Evolutionary conservation across 176 grass and related monocot genomes (phyloP), one percentile per base, ranked within the genome.

Genomic region (Guadua angustifolia): DNA sequence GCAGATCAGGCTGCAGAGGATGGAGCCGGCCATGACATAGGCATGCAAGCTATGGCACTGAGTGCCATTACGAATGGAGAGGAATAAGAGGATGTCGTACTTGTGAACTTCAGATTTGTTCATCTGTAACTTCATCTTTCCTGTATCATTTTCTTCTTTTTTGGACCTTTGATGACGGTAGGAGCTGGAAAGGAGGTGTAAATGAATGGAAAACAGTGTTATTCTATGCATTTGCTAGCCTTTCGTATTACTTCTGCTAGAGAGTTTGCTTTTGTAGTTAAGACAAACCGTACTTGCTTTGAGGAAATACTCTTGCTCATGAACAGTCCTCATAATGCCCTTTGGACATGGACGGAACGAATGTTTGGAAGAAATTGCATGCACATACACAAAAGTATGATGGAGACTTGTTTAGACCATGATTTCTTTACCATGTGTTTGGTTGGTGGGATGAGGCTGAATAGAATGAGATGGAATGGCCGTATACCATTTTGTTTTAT

Each of bases 1-100:
- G 90, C 95, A 91, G 84, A 97, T 97, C 56, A 90, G 90, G 66
- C 74, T 82, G 15, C 90, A 94, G 90, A 94, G 65, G 65, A 76
- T 84, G 17, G 81, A 91, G 67, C 78, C 80, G 7, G 19, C 33
- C 61, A 78, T 15, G 77, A 6, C 73, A 22, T 68, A 71, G 53
- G 25, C 53, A 55, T 26, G 55, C 66, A 16, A 35, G 71, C 64
- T 26, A 40, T 43, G 21, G 1, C 40, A 12, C 5, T 81, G 47
- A 33, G 38, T 78, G 49, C 66, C 79, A 69, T 29, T 38, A 16
- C 59, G 38, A 50, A 72, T 19, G 67, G 57, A 71, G 35, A 66
- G n/a, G n/a, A n/a, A n/a, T n/a, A n/a, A n/a, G n/a, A n/a, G 26
- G 26, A 72, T 82, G 80, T 46, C 60, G 59, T 66, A 21, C 33